Percentiles rank a stretch among this genome's conserved stretches.
Conservation (phyloP, 2,329 filamentous ascomycete species). For the Aaosphaeria arxii region DNA sequence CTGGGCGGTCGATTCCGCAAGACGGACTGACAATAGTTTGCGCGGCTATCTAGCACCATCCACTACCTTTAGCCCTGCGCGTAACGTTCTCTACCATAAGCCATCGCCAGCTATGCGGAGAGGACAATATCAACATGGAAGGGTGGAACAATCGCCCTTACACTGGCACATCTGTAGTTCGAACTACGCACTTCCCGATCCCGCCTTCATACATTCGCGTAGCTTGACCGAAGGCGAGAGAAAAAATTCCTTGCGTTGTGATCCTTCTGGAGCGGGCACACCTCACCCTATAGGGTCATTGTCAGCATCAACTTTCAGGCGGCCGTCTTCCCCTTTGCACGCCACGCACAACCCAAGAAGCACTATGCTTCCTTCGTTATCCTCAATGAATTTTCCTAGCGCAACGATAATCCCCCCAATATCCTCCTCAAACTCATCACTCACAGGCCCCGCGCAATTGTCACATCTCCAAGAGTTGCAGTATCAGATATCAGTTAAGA, state of each 20-base stretch:
- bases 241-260: conserved; percentile 15
- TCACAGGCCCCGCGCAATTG: conserved; percentile 32
- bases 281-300: conserved; percentile 39
- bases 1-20: conserved; percentile 22
- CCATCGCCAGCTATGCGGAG: conserved; percentile 19
- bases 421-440: conserved; percentile 18
- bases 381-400: conserved; percentile 23
- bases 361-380: conserved; percentile 29
- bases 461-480: conserved; percentile 50
- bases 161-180: conserved; percentile 8
- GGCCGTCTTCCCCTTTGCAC: conserved; percentile 25
- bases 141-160: conserved; percentile 20
- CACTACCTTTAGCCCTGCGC: conserved; percentile 9
- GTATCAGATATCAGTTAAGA: conserved; percentile 54
- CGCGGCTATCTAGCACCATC: conserved; percentile 12
- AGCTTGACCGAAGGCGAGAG: conserved; percentile 14
- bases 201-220: conserved; percentile 9
- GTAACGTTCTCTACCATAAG: conserved; percentile 10
- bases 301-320: conserved; percentile 41
- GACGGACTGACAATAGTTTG: conserved; percentile 18
- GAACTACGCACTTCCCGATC: conserved; percentile 13
- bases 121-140: conserved; percentile 15
- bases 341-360: conserved; percentile 18
- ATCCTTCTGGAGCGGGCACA: conserved; percentile 14
- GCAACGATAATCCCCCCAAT: conserved; percentile 19